Evolutionary conservation across 345 rosid species (phyloP).

Genomic region (Erodium maritimum): DNA sequence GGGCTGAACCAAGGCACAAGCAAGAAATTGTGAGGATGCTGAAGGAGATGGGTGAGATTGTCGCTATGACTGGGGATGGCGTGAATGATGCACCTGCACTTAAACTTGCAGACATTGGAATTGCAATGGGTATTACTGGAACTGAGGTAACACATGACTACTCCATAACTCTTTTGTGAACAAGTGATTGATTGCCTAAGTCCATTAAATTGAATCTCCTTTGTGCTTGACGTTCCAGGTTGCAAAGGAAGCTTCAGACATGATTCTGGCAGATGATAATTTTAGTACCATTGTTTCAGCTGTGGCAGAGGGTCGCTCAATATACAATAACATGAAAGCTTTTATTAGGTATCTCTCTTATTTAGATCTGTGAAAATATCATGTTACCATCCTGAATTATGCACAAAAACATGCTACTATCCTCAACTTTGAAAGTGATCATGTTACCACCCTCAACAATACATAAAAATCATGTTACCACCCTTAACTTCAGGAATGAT

Average conservation of each 20-base stretch:
- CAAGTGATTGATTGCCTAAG: no score
- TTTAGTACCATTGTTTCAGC: conserved; percentile 79
- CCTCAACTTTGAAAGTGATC: no score
- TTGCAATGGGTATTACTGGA: conserved; percentile 97
- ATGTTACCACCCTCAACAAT: no score
- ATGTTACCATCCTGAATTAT: no score
- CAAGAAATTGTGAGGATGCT: conserved; percentile 86
- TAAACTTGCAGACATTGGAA: conserved; percentile 86
- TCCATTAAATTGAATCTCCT: neutral
- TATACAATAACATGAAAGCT: conserved; percentile 88
- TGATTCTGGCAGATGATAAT: conserved; percentile 92
- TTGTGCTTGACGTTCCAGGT: conserved; percentile 35
- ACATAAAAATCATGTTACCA: no score
- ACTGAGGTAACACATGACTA: conserved; percentile 49
- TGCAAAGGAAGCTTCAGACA: conserved; percentile 95
- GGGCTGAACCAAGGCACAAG: conserved; percentile 88
- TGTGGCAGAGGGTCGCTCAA: conserved; percentile 84
- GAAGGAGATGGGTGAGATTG: conserved; percentile 78
- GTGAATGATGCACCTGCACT: conserved; percentile 98
- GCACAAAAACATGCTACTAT: no score
- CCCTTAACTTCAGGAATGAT: no score
- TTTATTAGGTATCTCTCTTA: conserved; percentile 49
- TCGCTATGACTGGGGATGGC: conserved; percentile 99
- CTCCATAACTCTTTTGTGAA: neutral
- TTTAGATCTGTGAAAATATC: conserved; percentile 5